Evolutionary conservation across 257 asterid genomes (phyloP).

Genomic region (Jacaranda mimosifolia): DNA sequence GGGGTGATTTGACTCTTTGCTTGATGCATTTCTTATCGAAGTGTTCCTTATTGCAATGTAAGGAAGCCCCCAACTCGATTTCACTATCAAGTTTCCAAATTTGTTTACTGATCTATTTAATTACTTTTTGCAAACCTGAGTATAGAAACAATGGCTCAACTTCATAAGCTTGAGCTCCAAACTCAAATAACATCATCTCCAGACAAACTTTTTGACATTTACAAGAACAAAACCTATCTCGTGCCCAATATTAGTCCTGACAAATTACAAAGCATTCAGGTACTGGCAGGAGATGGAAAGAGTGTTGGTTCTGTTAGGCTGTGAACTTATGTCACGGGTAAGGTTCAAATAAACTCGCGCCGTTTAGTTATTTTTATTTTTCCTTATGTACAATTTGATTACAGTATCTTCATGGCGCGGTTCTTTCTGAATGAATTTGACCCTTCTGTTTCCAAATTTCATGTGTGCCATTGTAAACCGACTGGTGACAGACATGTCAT

Average conservation of each 20-base stretch:
- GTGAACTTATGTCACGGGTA: constrained; percentile 62
- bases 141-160: constrained; percentile 54
- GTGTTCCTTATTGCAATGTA: constrained; percentile 22
- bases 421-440: no score
- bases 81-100: constrained; percentile 23
- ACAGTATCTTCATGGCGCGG: no score
- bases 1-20: constrained; percentile 86
- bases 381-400: neutral
- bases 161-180: constrained; percentile 53
- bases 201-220: constrained; percentile 49
- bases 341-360: neutral
- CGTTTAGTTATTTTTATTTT: constrained; percentile 21
- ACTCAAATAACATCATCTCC: constrained; percentile 51
- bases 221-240: constrained; percentile 54
- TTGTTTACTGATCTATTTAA: constrained; percentile 8
- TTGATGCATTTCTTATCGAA: constrained; percentile 50
- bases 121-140: neutral
- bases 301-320: constrained; percentile 58
- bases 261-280: constrained; percentile 53
- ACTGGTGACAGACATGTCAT: no score
- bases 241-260: constrained; percentile 55
- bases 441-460: no score
- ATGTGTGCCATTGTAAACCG: no score
- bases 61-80: constrained; percentile 7
- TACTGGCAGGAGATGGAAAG: constrained; percentile 59